phyloP scores from a whole-genome alignment of 2,329 filamentous ascomycete genomes.

The Zasmidium citrigriseum region DNA sequence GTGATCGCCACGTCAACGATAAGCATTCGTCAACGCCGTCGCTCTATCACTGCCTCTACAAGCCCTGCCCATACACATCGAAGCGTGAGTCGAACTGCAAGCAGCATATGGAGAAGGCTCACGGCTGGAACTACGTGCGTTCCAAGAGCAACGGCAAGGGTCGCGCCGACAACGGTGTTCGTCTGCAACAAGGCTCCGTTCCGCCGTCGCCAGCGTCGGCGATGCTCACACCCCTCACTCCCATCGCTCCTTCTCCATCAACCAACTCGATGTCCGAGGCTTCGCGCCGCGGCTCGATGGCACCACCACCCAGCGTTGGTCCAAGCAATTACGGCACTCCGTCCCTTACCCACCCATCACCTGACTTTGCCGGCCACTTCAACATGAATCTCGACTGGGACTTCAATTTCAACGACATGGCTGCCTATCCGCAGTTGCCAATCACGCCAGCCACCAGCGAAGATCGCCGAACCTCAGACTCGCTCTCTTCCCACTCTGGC shows the following conservation, averaged over 20 bases:
- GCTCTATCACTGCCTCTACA: constrained; percentile 80
- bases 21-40: constrained; percentile 81
- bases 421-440: constrained; percentile 26
- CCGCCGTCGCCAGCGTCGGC: constrained; percentile 62
- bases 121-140: constrained; percentile 85
- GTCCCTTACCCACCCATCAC: constrained; percentile 29
- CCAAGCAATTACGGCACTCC: constrained; percentile 33
- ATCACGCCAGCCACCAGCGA: constrained; percentile 38
- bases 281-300: constrained; percentile 33
- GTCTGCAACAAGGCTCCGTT: constrained; percentile 61
- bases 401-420: constrained; percentile 37
- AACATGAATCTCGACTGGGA: constrained; percentile 33
- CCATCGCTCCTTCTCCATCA: constrained; percentile 43
- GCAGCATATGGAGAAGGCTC: constrained; percentile 97
- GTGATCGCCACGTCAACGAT: constrained; percentile 93
- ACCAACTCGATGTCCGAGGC: constrained; percentile 36
- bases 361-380: constrained; percentile 38
- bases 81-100: constrained; percentile 98
- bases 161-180: constrained; percentile 52
- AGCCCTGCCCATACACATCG: constrained; percentile 86
- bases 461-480: constrained; percentile 32
- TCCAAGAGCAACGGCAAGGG: constrained; percentile 88
- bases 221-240: constrained; percentile 36
- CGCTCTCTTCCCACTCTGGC: constrained; percentile 43
- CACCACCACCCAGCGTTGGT: constrained; percentile 32